These are phyloP conservation scores for Alternaria ethzedia DNA, from an alignment of 2,329 filamentous ascomycete species.

Conservation along the genomic window DNA sequence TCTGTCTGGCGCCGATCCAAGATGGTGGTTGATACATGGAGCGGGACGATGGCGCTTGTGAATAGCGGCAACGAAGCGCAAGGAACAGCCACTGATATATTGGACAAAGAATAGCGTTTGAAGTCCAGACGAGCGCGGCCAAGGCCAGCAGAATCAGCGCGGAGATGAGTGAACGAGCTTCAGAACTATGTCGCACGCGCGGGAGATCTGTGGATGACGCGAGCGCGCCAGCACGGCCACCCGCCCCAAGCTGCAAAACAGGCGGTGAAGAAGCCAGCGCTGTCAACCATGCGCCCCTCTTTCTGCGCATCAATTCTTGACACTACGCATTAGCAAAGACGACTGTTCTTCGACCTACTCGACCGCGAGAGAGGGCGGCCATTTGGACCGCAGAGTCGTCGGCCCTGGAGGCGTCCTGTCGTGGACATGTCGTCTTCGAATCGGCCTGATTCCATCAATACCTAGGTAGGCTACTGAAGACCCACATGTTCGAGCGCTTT, in stretches of 20 bases:
- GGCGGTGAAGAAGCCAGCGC: conserved; percentile 32
- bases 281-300: conserved; percentile 28
- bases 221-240: conserved; percentile 33
- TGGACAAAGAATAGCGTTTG: neutral
- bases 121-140: neutral
- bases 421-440: conserved; percentile 29
- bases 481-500: conserved; percentile 22
- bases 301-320: conserved; percentile 15
- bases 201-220: conserved; percentile 31
- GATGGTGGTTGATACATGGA: conserved; percentile 30
- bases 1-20: conserved; percentile 39
- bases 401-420: conserved; percentile 2
- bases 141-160: neutral
- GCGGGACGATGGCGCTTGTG: conserved; percentile 18
- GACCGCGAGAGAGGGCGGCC: neutral
- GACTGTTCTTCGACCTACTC: neutral
- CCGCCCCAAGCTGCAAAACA: conserved; percentile 31
- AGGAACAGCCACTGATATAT: neutral
- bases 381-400: neutral
- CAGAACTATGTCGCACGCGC: conserved; percentile 25
- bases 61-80: conserved; percentile 13
- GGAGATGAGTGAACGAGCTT: conserved; percentile 8
- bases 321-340: conserved; percentile 7
- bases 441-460: conserved; percentile 36
- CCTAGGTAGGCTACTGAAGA: conserved; percentile 27